phyloP scores from a whole-genome alignment of 352 stramenopile species.

The Phytophthora cryptogea region DNA sequence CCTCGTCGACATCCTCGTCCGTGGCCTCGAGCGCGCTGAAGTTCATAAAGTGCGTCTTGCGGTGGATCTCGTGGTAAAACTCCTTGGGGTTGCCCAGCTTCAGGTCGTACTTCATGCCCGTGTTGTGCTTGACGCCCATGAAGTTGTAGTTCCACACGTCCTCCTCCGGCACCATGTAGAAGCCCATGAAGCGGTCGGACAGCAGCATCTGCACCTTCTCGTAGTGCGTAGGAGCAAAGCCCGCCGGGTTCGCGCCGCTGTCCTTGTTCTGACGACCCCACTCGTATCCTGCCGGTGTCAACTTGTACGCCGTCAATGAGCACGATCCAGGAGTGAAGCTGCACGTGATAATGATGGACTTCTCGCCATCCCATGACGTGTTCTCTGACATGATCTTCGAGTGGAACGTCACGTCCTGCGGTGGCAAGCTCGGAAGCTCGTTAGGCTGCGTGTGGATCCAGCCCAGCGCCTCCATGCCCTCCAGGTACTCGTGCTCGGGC shows the following conservation, averaged over 20 bases:
- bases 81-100: constrained; percentile 98
- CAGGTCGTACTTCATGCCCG: constrained; percentile 97
- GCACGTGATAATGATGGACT: constrained; percentile 98
- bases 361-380: constrained; percentile 96
- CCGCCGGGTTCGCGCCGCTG: constrained; percentile 92
- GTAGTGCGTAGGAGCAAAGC: constrained; percentile 97
- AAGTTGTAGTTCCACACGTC: constrained; percentile 99
- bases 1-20: constrained; percentile 92
- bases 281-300: constrained; percentile 96
- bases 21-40: constrained; percentile 97
- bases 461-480: constrained; percentile 97
- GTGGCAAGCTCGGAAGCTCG: constrained; percentile 96
- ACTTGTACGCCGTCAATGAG: constrained; percentile 98
- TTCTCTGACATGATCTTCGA: constrained; percentile 98
- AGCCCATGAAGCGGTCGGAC: constrained; percentile 98
- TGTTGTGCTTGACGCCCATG: constrained; percentile 98
- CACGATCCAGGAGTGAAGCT: constrained; percentile 99
- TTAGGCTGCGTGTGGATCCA: constrained; percentile 99
- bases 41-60: constrained; percentile 99
- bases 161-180: constrained; percentile 99
- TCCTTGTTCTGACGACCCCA: constrained; percentile 99
- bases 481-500: constrained; percentile 96
- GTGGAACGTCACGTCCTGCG: constrained; percentile 96
- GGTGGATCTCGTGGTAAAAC: constrained; percentile 99
- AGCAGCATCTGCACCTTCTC: constrained; percentile 99